Evolutionary conservation across 2,329 filamentous ascomycete species (phyloP), one percentile per base, ranked within the genome.

Genomic region (Cladosporium velox): DNA sequence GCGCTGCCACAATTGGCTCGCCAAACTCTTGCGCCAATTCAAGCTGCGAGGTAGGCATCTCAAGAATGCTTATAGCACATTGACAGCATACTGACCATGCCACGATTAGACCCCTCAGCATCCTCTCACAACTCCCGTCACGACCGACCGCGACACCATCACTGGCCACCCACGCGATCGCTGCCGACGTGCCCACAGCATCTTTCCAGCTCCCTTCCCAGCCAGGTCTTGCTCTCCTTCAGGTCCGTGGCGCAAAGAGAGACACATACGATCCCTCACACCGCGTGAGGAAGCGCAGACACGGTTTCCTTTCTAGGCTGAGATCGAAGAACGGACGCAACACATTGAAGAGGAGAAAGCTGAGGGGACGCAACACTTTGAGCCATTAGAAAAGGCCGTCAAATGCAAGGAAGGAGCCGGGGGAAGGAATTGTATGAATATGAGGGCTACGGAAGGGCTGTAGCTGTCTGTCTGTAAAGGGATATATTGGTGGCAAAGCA

Each of bases 221-320:
- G 18, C 64, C 79, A 0, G 74, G 73, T 2, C 69, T 81, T 10
- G 73, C 74, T 11, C 68, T 75, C 41, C 73, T 77, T 28, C 81
- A 83, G 70, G 77, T 82, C 26, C 77, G 81, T 49, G 80, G 79
- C 70, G 80, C 79, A 2, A 82, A 82, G 32, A 81, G 87, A 69
- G 77, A 83, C 66, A 89, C 87, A 51, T 88, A 82, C 72, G 85
- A 85, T 65, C 86, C 86, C 11, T 87, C 83, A 60, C 84, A 88
- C 68, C 73, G 83, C 54, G 84, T 88, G 51, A 81, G 87, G 74
- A 89, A 89, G 78, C 80, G 87, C 68, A 81, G 87, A 71, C 85
- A 87, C 77, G 87, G 87, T 2, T 89, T 87, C 72, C 73, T 89
- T 67, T 78, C 82, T 11, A 76, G 87, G 71, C 69, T 87, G 67